Evolutionary conservation across 371 early-diverging fungal genomes (phyloP), one percentile per base, ranked within the genome.

Genomic region (Mortierella sp.): DNA sequence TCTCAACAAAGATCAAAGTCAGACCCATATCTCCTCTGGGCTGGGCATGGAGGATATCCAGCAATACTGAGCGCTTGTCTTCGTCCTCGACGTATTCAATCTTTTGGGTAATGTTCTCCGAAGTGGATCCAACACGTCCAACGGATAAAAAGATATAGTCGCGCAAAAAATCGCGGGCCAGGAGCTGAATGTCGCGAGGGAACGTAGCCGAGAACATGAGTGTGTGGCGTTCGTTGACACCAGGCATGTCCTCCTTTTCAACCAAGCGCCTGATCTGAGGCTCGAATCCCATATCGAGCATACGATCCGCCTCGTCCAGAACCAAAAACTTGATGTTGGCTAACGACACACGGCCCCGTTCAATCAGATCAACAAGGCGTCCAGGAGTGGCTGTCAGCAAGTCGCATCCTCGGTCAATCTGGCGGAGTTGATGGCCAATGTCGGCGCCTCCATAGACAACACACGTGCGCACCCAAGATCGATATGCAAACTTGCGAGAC

Each of bases 201-300:
- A 97, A 98, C 10, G 99, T 98, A 30, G 99, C 99, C 28, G 96
- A 95, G 82, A 96, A 98, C 94, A 98, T 93, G 72, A 98, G 94
- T 0, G 98, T 99, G 72, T 94, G 94, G 27, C 99, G 92, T 6
- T 88, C 84, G n/a, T 81, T 49, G 4, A 91, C 86, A n/a, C 85
- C 84, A 13, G 95, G 93, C 96, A 98, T 95, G 71, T 98, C 82
- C 84, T 95, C 96, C 60, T 90, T 78, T 79, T 97, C 94, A 30
- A 99, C 98, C 68, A 99, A 95, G 39, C 94, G 93, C 58, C 99
- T 90, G 67, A 99, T 98, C 82, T 99, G 99, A 38, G 96, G 96
- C 81, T 98, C 98, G 84, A 99, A 99, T 58, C 99, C 99, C 98
- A 98, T 98, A 76, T 99, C 99, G 45, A 98, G 87, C 95, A 98